Evolutionary conservation across 208 protist species (phyloP).

Genomic region (Vickermania ingenoplastis): DNA sequence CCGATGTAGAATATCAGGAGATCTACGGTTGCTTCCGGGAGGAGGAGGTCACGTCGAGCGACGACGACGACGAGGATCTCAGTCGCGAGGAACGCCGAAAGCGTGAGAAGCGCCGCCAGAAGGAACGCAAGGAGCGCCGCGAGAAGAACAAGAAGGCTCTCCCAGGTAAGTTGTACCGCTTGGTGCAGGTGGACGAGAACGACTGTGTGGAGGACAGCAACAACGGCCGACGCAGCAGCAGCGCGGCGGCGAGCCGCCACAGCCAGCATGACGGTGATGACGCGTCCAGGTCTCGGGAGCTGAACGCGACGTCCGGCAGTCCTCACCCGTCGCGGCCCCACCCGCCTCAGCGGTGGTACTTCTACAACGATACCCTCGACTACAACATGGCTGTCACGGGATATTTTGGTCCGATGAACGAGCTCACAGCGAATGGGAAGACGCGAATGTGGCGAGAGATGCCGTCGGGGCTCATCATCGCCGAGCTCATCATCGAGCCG

Average conservation of each 20-base stretch:
- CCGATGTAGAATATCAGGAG: slow-evolving; percentile 12
- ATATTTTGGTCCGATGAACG: slow-evolving; percentile 28
- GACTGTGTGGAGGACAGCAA: background rate
- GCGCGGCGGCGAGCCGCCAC: background rate
- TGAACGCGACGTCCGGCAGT: background rate
- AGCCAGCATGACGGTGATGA: background rate
- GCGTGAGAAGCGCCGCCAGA: background rate
- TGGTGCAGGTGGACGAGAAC: slow-evolving; percentile 7
- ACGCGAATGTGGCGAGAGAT: slow-evolving; percentile 39
- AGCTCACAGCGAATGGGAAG: slow-evolving; percentile 15
- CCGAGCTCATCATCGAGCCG: slow-evolving; percentile 20
- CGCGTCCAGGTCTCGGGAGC: background rate
- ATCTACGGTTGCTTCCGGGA: slow-evolving; percentile 22
- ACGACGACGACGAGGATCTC: background rate
- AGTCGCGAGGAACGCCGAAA: background rate
- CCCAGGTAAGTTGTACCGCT: slow-evolving; percentile 20
- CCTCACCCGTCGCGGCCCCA: background rate
- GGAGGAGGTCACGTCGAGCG: background rate
- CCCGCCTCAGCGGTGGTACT: slow-evolving; percentile 20
- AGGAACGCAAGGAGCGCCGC: background rate
- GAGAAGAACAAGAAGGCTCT: slow-evolving; percentile 1
- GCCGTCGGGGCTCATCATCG: slow-evolving; percentile 25
- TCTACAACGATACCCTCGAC: slow-evolving; percentile 41
- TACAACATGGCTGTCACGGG: slow-evolving; percentile 34
- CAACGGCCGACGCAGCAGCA: background rate